Evolutionary conservation across 2,329 filamentous ascomycete species (phyloP), one percentile per base, ranked within the genome.

Genomic region (Arachnopeziza araneosa): DNA sequence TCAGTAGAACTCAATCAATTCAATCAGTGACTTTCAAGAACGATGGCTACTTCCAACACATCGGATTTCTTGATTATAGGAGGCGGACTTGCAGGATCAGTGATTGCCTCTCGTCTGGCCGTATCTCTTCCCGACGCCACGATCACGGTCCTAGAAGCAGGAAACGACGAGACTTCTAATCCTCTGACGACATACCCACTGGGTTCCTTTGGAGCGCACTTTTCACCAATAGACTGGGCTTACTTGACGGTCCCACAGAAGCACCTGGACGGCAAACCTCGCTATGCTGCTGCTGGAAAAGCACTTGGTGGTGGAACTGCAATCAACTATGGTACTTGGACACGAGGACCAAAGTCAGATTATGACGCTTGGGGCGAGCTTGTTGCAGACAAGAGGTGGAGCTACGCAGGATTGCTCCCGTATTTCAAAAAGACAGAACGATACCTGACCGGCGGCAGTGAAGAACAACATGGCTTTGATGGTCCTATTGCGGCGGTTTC

Each of bases 31-130:
- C 36, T 44, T 44, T 19, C 17, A 44, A 44, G 17, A 44, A 44
- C 36, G 17, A 44, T 44, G 36, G 6, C 36, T 44, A 6, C 6
- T 44, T 44, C 36, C 36, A 44, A 44, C 12, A 44, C 12, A 19
- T 44, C 36, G 36, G 75, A 78, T 64, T 78, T 75, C 56, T 62
- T 78, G 32, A 63, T 78, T 24, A 72, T 76, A 9, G 76, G 77
- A 12, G 76, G 75, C 5, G 76, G 77, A 17, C 77, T 76, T 0
- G 70, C 75, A 5, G 76, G 77, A 9, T 69, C 77, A 2, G 71
- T 74, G 1, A 67, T 78, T n/a, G 77, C 76, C 7, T 68, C 68
- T 26, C 72, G 76, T 12, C 70, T 78, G 22, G 71, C 66, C 24
- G 74, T 75, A 60, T 44, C 36, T 7, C 36, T 44, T 44, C 36